Evolutionary conservation across 257 asterid genomes (phyloP).

Genomic region (Nicotiana tabacum): DNA sequence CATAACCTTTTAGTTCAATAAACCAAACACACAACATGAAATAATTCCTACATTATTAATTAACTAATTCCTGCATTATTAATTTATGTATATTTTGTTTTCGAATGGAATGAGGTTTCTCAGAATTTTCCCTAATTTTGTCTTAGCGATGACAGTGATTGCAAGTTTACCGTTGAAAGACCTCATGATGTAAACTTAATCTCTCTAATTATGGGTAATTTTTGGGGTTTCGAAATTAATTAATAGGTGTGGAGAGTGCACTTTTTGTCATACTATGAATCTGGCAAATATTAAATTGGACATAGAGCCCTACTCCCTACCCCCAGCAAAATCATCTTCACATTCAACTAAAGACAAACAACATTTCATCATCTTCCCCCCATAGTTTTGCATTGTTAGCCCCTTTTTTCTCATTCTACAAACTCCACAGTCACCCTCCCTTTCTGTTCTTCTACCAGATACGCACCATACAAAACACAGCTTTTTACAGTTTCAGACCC

Average conservation of each 20-base stretch:
- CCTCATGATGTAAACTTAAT: not conserved
- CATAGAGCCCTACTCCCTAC: not conserved
- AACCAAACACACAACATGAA: too few relatives aligned
- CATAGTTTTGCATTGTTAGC: not conserved
- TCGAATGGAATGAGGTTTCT: too few relatives aligned
- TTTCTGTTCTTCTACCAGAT: not conserved
- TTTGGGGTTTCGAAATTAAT: not conserved
- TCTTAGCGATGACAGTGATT: not conserved
- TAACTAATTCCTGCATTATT: too few relatives aligned
- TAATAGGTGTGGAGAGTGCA: not conserved
- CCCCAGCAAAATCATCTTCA: not conserved
- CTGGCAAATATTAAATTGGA: not conserved
- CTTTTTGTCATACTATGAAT: not conserved
- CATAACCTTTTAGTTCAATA: too few relatives aligned
- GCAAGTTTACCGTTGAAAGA: not conserved
- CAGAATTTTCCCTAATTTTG: too few relatives aligned
- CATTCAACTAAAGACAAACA: slow-evolving; percentile 19
- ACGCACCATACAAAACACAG: slow-evolving; percentile 16
- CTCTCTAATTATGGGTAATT: not conserved
- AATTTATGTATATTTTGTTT: too few relatives aligned
- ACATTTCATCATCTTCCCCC: slow-evolving; percentile 25
- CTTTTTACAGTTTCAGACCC: not conserved
- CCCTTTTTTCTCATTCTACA: not conserved
- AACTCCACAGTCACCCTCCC: slow-evolving; percentile 5
- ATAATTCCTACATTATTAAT: too few relatives aligned